These are phyloP conservation scores for Globisporangium paroecandrum DNA, from an alignment of 352 stramenopile genomes.

Conservation along the genomic window DNA sequence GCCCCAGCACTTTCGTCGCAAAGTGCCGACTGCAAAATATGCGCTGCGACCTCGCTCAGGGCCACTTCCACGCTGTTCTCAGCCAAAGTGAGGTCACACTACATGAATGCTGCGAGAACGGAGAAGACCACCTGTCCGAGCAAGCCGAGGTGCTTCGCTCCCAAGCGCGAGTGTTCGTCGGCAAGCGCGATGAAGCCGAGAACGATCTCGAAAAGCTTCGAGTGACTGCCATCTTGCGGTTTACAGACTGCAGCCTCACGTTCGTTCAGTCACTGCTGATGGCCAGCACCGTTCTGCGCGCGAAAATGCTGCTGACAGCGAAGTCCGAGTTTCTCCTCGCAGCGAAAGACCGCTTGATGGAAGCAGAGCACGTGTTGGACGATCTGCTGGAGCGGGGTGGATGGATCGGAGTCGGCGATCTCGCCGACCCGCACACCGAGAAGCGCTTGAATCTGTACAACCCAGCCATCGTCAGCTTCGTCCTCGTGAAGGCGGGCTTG, in stretches of 20 bases:
- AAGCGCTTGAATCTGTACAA: constrained; percentile 57
- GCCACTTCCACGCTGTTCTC: constrained; percentile 28
- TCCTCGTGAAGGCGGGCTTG: constrained; percentile 53
- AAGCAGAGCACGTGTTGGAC: constrained; percentile 47
- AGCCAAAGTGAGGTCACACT: constrained; percentile 28
- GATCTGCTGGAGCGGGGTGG: constrained; percentile 44
- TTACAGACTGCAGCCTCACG: constrained; percentile 25
- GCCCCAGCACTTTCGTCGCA: constrained; percentile 31
- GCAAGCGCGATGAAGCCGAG: constrained; percentile 27
- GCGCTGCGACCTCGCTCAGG: constrained; percentile 34
- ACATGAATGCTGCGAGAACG: constrained; percentile 29
- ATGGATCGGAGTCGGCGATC: constrained; percentile 43
- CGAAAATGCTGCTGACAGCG: constrained; percentile 26
- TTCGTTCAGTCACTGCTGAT: constrained; percentile 43
- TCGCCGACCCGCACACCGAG: constrained; percentile 7
- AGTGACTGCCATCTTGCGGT: constrained; percentile 18
- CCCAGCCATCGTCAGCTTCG: constrained; percentile 40
- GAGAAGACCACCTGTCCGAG: constrained; percentile 40
- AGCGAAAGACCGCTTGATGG: constrained; percentile 22
- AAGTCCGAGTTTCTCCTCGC: constrained; percentile 12
- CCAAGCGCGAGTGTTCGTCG: constrained; percentile 39
- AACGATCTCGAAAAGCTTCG: constrained; percentile 25
- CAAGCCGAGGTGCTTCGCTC: constrained; percentile 39
- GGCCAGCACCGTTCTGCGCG: constrained; percentile 32
- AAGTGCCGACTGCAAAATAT: constrained; percentile 39